Evolutionary conservation across 768 basidiomycete species (phyloP).

Genomic region (Lepiota brunneoincarnata): DNA sequence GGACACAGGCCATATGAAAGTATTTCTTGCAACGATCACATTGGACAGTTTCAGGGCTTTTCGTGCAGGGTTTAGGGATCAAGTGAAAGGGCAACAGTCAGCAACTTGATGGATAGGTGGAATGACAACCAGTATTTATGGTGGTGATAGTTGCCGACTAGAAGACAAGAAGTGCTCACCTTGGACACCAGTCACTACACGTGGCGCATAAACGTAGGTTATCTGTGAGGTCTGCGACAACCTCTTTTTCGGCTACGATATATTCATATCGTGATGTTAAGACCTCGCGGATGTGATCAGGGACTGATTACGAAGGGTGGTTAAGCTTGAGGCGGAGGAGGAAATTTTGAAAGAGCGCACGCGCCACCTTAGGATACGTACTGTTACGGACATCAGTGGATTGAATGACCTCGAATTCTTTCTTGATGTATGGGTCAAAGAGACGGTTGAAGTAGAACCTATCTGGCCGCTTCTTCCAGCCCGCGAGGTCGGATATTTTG

Average conservation of each 20-base stretch:
- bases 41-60: conserved; percentile 78
- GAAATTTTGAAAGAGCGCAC: conserved; percentile 1
- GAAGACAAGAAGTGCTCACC: conserved; percentile 43
- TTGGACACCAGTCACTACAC: conserved; percentile 88
- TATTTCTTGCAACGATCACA: conserved; percentile 90
- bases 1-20: conserved; percentile 94
- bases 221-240: conserved; percentile 88
- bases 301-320: conserved; percentile 50
- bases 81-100: conserved; percentile 12
- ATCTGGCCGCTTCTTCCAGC: conserved; percentile 93
- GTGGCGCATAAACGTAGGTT: conserved; percentile 79
- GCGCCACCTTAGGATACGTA: conserved; percentile 39
- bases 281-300: conserved; percentile 73
- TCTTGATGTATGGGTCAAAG: conserved; percentile 97
- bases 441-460: conserved; percentile 95
- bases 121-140: conserved; percentile 13
- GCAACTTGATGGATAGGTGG: conserved; percentile 12
- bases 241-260: conserved; percentile 92
- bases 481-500: conserved; percentile 89
- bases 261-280: conserved; percentile 88
- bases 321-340: conserved; percentile 9
- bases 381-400: conserved; percentile 85
- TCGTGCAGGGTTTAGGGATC: neutral
- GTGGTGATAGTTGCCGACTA: conserved; percentile 10
- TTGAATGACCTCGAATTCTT: conserved; percentile 94